Percentiles rank a stretch among this genome's conserved stretches.
phyloP scores from a whole-genome alignment of 1,284 basidiomycete genomes.

The Somion occarium region DNA sequence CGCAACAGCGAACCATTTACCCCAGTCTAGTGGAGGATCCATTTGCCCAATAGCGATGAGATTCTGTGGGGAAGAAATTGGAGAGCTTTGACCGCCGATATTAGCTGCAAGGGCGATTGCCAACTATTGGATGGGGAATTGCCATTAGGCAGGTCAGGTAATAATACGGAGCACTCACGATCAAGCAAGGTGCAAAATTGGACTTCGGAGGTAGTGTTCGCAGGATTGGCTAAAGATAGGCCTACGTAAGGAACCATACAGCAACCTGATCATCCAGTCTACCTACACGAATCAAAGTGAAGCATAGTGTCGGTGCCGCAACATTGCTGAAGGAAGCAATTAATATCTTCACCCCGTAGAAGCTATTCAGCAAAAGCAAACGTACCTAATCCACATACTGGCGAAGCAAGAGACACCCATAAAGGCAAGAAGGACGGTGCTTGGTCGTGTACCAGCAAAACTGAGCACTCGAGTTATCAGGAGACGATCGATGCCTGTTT shows the following conservation, averaged over 20 bases:
- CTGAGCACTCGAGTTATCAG: slow-evolving; percentile 91
- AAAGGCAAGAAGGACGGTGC: slow-evolving; percentile 86
- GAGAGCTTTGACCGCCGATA: slow-evolving; percentile 96
- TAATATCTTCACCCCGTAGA: slow-evolving; percentile 10
- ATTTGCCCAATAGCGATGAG: slow-evolving; percentile 89
- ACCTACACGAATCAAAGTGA: slow-evolving; percentile 89
- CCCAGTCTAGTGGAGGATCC: slow-evolving; percentile 88
- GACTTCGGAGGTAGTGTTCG: slow-evolving; percentile 88
- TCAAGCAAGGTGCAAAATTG: slow-evolving; percentile 86
- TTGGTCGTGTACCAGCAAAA: slow-evolving; percentile 86
- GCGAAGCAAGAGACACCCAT: slow-evolving; percentile 98
- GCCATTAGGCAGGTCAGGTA: not conserved
- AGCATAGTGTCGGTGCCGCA: slow-evolving; percentile 95
- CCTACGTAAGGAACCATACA: not conserved
- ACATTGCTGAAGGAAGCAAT: slow-evolving; percentile 94
- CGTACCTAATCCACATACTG: slow-evolving; percentile 96
- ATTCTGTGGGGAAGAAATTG: slow-evolving; percentile 96
- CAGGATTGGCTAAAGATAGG: slow-evolving; percentile 73
- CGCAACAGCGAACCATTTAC: slow-evolving; percentile 91
- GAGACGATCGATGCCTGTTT: slow-evolving; percentile 95
- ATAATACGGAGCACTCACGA: slow-evolving; percentile 48
- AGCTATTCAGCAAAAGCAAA: slow-evolving; percentile 25
- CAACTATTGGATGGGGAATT: slow-evolving; percentile 46
- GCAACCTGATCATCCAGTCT: not conserved
- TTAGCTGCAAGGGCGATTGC: slow-evolving; percentile 97